Conservation (phyloP, 1,284 basidiomycete genomes). For the Gastroboletus turbinatus region DNA sequence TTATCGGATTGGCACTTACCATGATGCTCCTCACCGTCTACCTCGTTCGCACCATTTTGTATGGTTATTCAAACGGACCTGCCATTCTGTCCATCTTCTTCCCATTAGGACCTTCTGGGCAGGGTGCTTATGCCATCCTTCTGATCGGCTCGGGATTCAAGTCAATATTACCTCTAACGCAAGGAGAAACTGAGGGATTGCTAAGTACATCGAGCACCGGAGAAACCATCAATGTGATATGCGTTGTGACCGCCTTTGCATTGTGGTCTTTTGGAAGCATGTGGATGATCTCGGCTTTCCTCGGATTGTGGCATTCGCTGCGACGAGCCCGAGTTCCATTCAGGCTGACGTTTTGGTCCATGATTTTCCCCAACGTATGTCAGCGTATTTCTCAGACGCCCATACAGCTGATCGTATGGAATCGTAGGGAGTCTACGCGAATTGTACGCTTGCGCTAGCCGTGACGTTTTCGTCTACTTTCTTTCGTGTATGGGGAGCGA, state of each 20-base stretch:
- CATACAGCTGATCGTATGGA: slow-evolving; percentile 2
- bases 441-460: slow-evolving; percentile 56
- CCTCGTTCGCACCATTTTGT: slow-evolving; percentile 45
- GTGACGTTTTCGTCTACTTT: slow-evolving; percentile 51
- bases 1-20: slow-evolving; percentile 57
- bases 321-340: slow-evolving; percentile 44
- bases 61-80: slow-evolving; percentile 46
- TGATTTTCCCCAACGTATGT: slow-evolving; percentile 62
- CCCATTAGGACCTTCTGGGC: slow-evolving; percentile 58
- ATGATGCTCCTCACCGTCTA: slow-evolving; percentile 56
- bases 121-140: slow-evolving; percentile 52
- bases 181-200: slow-evolving; percentile 26
- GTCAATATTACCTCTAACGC: slow-evolving; percentile 36
- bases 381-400: not conserved
- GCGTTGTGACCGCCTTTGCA: slow-evolving; percentile 46
- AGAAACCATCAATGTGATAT: slow-evolving; percentile 43
- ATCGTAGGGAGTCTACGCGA: slow-evolving; percentile 59
- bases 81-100: slow-evolving; percentile 62
- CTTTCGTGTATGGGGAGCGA: slow-evolving; percentile 54
- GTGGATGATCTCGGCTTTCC: slow-evolving; percentile 51
- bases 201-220: slow-evolving; percentile 34
- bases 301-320: slow-evolving; percentile 43
- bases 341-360: slow-evolving; percentile 54
- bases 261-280: slow-evolving; percentile 56
- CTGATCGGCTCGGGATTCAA: slow-evolving; percentile 45